Evolutionary conservation across 1,284 basidiomycete species (phyloP), one percentile per base, ranked within the genome.

Genomic region (Rhodotorula sp.): DNA sequence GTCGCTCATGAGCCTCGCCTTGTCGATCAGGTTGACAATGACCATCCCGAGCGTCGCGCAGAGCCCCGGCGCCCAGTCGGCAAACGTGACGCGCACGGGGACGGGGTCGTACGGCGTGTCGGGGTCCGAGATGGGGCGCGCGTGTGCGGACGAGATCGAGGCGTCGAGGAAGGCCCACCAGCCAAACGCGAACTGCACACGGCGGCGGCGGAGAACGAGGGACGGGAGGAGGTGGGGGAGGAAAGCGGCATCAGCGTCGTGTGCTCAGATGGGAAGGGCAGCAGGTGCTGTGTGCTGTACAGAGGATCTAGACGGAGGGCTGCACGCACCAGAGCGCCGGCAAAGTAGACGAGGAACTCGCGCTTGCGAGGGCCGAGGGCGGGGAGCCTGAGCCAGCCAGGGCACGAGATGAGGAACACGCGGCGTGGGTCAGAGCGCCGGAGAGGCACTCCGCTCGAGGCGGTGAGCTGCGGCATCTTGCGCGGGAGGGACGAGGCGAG

Each of bases 161-260:
- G 96, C 96, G 79, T 98, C 96, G 71, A 98, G 85, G 82, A 98
- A 94, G n/a, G 91, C 87, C 92, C 94, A 98, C 83, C 91, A 94
- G 36, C 92, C 93, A 44, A 96, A 83, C 4, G 94, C 91, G 81
- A 98, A 97, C 93, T 93, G 78, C 41, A 17, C 58, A 21, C 12
- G 44, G 44, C n/a, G 37, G 15, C 22, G 37, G 36, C 17, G 36
- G 53, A 1, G 46, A 59, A 48, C 3, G 57, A 13, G 32, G 56
- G 17, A 29, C 10, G 32, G 32, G 36, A 44, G 17, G 32, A 37
- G 48, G 48, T 15, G 27, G 19, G 54, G 22, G 37, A 19, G 34
- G 25, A 1, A 36, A n/a, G 3, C 9, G 21, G 4, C 7, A 1
- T 64, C 9, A 27, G 50, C n/a, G 13, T 3, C 36, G 7, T 0